Base-by-base conservation (phyloP, 768 basidiomycete species). In the Rhodotorula taiwanensis region DNA sequence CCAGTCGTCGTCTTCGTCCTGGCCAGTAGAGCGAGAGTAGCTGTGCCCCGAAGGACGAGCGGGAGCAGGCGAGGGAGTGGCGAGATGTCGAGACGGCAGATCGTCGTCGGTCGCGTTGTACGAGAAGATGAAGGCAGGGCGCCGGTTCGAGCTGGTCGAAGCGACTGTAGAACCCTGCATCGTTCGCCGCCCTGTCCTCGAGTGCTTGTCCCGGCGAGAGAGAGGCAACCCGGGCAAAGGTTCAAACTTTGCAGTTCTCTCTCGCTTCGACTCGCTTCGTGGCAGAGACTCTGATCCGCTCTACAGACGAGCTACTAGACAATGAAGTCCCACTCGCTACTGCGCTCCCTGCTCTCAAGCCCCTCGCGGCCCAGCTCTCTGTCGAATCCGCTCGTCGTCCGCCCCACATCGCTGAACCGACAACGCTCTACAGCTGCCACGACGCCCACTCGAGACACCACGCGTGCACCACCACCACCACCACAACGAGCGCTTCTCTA, bases 401-500 rank as follows among this genome's bases (percentile, higher is more conserved):
- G 14, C 56, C 30, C 21, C 47, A 39, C 56, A 4, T 27, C 27
- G 47, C 45, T n/a, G 44, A n/a, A 15, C 44, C 5, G 36, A 16
- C 6, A n/a, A 20, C 34, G 50, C 27, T 36, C 39, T 2, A 23
- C 52, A 13, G 27, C 36, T 4, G 10, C 39, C 25, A 13, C 48
- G 0, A 16, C 30, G 5, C 3, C 56, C 23, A 25, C 15, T 18
- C 23, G n/a, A 23, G 41, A 11, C n/a, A n/a, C n/a, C 16, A 5
- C 18, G 33, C 45, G 33, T 21, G 33, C 36, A 44, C 13, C 47
- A 18, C 2, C 25, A 8, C 49, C 27, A 20, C 1, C 10, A 16
- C 42, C 66, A 5, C 58, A 62, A 8, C 47, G 66, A 4, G 57
- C 66, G 0, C 39, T 62, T 4, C 61, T 67, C 36, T 67, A 67